Conservation (phyloP, 768 basidiomycete species). For the Lentinula boryana region DNA sequence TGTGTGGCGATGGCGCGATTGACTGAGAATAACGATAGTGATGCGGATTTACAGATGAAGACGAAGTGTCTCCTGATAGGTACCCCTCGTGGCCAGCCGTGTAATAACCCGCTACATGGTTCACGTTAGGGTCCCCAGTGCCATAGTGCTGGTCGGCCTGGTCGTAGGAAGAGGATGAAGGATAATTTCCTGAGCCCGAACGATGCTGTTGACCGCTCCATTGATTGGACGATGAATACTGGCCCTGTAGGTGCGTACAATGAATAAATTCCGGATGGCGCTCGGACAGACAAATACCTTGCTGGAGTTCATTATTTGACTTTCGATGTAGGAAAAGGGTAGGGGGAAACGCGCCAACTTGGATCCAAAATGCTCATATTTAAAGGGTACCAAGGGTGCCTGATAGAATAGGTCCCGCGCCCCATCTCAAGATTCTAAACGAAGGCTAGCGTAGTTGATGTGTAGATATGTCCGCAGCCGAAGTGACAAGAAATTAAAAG, state of each 20-base stretch:
- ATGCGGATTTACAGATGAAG: conserved; percentile 16
- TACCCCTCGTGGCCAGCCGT: conserved; percentile 12
- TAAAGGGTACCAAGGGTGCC: conserved; percentile 8
- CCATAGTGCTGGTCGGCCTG: conserved; percentile 16
- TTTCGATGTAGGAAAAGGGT: conserved; percentile 11
- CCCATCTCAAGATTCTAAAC: not conserved
- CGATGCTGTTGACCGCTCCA: conserved; percentile 33
- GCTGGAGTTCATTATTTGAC: conserved; percentile 20
- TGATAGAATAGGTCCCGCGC: conserved; percentile 5
- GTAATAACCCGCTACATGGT: conserved; percentile 2
- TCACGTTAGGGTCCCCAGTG: conserved; percentile 8
- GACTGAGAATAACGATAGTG: conserved; percentile 4
- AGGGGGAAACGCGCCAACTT: conserved; percentile 19
- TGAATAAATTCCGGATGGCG: conserved; percentile 20
- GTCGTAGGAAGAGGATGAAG: conserved; percentile 13
- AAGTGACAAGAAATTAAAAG: not conserved
- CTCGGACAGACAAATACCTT: conserved; percentile 9
- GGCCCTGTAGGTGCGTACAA: conserved; percentile 22
- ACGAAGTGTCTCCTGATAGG: conserved; percentile 24
- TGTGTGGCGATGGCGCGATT: conserved; percentile 13
- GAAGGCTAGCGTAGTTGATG: conserved; percentile 3
- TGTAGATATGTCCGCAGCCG: conserved; percentile 5
- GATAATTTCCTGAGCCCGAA: conserved; percentile 15
- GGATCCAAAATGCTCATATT: conserved; percentile 6
- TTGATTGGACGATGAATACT: conserved; percentile 22